Conservation (phyloP, 2,329 filamentous ascomycete genomes). For the Xylaria arbuscula region DNA sequence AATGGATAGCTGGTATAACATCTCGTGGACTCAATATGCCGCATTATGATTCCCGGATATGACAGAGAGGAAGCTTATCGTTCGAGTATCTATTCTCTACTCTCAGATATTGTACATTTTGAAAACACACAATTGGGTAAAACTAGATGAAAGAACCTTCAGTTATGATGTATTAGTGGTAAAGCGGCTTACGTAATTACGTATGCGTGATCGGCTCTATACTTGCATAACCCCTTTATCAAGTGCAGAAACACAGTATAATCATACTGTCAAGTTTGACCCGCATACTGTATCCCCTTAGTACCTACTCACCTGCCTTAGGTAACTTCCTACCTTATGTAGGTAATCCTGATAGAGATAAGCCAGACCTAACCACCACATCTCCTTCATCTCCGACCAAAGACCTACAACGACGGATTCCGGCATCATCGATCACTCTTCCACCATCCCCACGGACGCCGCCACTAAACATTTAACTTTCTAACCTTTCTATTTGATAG, state of each 20-base stretch:
- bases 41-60: neutral
- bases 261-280: neutral
- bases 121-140: too few relatives aligned
- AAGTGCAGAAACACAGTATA: neutral
- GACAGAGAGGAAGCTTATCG: neutral
- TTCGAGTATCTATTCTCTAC: neutral
- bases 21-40: neutral
- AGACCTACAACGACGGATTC: conserved; percentile 3
- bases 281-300: conserved; percentile 7
- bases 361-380: conserved; percentile 9
- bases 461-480: neutral
- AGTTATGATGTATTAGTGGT: too few relatives aligned
- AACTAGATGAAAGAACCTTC: too few relatives aligned
- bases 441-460: conserved; percentile 6
- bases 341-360: too few relatives aligned
- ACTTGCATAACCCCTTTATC: neutral
- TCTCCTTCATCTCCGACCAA: conserved; percentile 6
- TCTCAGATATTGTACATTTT: neutral
- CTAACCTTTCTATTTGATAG: neutral
- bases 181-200: too few relatives aligned
- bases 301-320: too few relatives aligned
- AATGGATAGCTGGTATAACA: too few relatives aligned
- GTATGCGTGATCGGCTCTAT: too few relatives aligned
- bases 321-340: too few relatives aligned
- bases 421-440: conserved; percentile 1